Conservation (phyloP, 306 rosid genomes). For the barrel medic (Medicago truncatula) region MtrunA17r5.0-ANR NC_053047.1:191501-192000, state of each 20-base stretch:
- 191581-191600: no score
- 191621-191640: no score
- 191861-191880: slow-evolving; percentile 61
- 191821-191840: slow-evolving; percentile 52
- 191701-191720: background rate
- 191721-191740: slow-evolving; percentile 42
- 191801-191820: slow-evolving; percentile 61
- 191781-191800: slow-evolving; percentile 59
- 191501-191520: no score
- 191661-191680: no score
- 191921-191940: slow-evolving; percentile 51
- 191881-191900: slow-evolving; percentile 52
- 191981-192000: slow-evolving; percentile 56
- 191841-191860: slow-evolving; percentile 60
- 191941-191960: slow-evolving; percentile 54
- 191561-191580: no score
- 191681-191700: no score
- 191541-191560: no score
- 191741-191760: slow-evolving; percentile 75
- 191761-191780: slow-evolving; percentile 68
- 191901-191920: slow-evolving; percentile 59
- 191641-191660: no score
- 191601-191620: no score
- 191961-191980: slow-evolving; percentile 50
- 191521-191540: no score